Percentiles rank a stretch among this genome's conserved stretches.
phyloP scores from a whole-genome alignment of 805 yeast species.

The Limtongozyma cylindracea region DNA sequence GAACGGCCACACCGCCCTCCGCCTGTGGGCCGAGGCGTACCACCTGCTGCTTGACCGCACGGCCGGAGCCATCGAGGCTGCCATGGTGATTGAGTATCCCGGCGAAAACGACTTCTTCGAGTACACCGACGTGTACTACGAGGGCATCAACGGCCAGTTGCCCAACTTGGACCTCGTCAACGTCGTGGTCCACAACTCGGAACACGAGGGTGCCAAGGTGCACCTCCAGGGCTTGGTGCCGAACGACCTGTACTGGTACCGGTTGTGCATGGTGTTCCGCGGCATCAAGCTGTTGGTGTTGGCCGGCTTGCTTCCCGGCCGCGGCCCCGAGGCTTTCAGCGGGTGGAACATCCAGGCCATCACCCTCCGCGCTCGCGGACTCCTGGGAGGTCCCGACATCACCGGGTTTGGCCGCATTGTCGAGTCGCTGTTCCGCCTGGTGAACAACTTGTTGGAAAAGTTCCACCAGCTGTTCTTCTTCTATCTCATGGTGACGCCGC shows the following conservation, averaged over 20 bases:
- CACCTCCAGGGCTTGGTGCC: conserved; percentile 33
- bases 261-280: conserved; percentile 29
- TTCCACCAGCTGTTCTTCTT: conserved; percentile 95
- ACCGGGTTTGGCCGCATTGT: conserved; percentile 81
- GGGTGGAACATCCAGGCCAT: conserved; percentile 93
- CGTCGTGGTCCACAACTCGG: conserved; percentile 46
- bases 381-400: conserved; percentile 33
- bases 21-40: conserved; percentile 87
- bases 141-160: conserved; percentile 84
- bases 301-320: conserved; percentile 45
- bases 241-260: conserved; percentile 17
- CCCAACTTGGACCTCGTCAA: conserved; percentile 85
- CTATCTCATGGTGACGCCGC: conserved; percentile 59
- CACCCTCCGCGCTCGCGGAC: conserved; percentile 49
- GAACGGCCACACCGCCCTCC: conserved; percentile 37
- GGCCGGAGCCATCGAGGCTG: conserved; percentile 87
- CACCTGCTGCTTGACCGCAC: conserved; percentile 67
- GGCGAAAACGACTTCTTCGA: conserved; percentile 42
- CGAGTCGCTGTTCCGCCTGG: conserved; percentile 70
- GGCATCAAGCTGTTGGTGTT: conserved; percentile 49
- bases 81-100: conserved; percentile 62
- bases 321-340: conserved; percentile 61
- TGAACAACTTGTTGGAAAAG: conserved; percentile 80
- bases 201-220: conserved; percentile 51
- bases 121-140: conserved; percentile 48